phyloP scores from a whole-genome alignment of 352 stramenopile genomes.

The Albugo candida region DNA sequence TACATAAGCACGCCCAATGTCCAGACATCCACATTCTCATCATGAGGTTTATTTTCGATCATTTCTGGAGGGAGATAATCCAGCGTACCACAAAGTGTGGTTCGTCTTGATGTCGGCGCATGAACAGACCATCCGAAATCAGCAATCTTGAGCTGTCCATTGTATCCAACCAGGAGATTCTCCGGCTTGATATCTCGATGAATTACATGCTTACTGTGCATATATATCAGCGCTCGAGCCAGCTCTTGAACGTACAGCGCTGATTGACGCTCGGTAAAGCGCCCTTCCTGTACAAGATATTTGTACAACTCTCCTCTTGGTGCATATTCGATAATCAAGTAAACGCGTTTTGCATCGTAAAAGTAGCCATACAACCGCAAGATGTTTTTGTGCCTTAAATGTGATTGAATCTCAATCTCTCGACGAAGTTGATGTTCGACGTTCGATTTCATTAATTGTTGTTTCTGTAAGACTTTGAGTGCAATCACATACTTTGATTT shows the following conservation, averaged over 20 bases:
- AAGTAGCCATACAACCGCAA: conserved; percentile 97
- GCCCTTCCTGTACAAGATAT: conserved; percentile 77
- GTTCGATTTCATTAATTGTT: conserved; percentile 91
- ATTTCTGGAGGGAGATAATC: conserved; percentile 99
- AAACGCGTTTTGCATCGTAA: conserved; percentile 96
- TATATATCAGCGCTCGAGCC: conserved; percentile 88
- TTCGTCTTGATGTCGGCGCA: conserved; percentile 88
- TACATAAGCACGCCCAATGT: conserved; percentile 97
- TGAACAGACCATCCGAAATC: conserved; percentile 99
- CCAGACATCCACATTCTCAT: conserved; percentile 96
- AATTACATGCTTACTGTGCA: conserved; percentile 98
- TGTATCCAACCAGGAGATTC: conserved; percentile 93
- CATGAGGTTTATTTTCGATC: conserved; percentile 95
- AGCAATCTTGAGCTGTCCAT: conserved; percentile 96
- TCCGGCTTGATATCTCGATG: conserved; percentile 99
- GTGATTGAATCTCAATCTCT: conserved; percentile 99
- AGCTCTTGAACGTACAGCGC: conserved; percentile 93
- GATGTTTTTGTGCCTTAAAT: conserved; percentile 95
- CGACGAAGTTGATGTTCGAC: conserved; percentile 97
- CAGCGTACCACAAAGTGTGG: conserved; percentile 97
- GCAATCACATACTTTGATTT: conserved; percentile 97
- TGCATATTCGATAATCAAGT: conserved; percentile 99
- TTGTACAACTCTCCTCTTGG: conserved; percentile 98
- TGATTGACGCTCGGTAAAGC: conserved; percentile 86
- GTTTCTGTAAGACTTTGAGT: conserved; percentile 97